Evolutionary conservation across 106 monocot species (phyloP), one percentile per base, ranked within the genome.

Genomic region (Dendrobium officinale): DNA sequence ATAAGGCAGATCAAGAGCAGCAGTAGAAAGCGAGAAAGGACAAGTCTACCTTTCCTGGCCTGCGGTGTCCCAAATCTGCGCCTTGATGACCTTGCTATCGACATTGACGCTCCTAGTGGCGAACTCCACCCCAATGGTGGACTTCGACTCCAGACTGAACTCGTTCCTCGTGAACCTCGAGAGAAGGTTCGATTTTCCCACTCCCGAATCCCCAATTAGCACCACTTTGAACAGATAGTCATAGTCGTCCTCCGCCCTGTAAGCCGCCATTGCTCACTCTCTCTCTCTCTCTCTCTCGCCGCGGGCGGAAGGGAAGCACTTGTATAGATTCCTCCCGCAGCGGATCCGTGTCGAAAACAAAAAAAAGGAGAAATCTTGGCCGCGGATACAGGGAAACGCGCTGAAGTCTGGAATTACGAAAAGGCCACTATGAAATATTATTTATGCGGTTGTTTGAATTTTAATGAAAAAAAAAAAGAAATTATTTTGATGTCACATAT

Each of bases 11-110:
- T 51, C 51, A 51, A 51, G 51, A 15, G 45, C 15, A 43, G 19
- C 9, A 29, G 0, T 24, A 19, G 75, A 18, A 51, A 77, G 54
- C 24, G 10, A 41, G 77, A 48, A 22, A 77, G 31, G 26, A 20
- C 2, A 0, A 3, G 18, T 27, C 49, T 43, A 77, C 77, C 77
- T 77, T n/a, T 77, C 77, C 51, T 77, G 77, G 31, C 77, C 77
- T n/a, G 90, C 88, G 17, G 90, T 93, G 85, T 93, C 93, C 90
- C 92, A 93, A 76, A 93, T 93, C 81, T 93, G 77, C 51, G 77
- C 77, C 77, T 77, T 77, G 77, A 77, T 54, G 77, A 77, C 77
- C 77, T 77, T 77, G 47, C 27, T 16, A 24, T 77, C 77, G 26
- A 77, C 51, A 43, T 54, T 77, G 13, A 77, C 44, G 51, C 77